These are phyloP conservation scores for Colletotrichum brevisporum DNA, from an alignment of 2,329 filamentous ascomycete genomes.

Conservation along the genomic window DNA sequence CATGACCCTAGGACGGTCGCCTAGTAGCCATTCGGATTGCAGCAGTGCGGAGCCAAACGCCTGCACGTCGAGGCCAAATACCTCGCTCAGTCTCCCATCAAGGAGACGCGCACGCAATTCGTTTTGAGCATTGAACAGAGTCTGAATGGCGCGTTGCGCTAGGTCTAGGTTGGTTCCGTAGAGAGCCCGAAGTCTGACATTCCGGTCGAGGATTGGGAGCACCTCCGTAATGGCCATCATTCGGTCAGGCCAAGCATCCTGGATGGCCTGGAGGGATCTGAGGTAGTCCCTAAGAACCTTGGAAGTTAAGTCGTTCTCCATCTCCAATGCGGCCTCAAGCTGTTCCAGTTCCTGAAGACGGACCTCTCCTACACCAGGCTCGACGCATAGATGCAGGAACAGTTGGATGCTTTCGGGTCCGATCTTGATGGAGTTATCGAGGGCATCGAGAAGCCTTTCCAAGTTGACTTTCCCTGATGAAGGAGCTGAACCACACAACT, in stretches of 20 bases:
- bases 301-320: not conserved
- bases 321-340: not conserved
- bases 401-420: not conserved
- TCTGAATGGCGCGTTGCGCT: not conserved
- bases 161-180: conserved; percentile 1
- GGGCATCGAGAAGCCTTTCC: not conserved
- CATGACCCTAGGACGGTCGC: not conserved
- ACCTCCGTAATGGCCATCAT: not conserved
- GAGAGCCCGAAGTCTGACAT: not conserved
- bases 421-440: not conserved
- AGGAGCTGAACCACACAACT: not conserved
- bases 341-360: not conserved
- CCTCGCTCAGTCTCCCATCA: not conserved
- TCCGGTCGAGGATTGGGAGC: not conserved
- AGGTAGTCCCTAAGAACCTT: not conserved
- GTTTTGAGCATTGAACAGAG: not conserved
- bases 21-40: not conserved
- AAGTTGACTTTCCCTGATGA: not conserved
- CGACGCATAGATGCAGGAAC: conserved; percentile 1
- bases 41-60: not conserved
- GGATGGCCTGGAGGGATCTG: not conserved
- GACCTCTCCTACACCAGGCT: conserved; percentile 2
- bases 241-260: not conserved
- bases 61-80: not conserved
- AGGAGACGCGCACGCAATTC: not conserved